These are phyloP conservation scores for Adiantum capillusveneris DNA, from an alignment of 75 land plant genomes.

Conservation along the genomic window DNA sequence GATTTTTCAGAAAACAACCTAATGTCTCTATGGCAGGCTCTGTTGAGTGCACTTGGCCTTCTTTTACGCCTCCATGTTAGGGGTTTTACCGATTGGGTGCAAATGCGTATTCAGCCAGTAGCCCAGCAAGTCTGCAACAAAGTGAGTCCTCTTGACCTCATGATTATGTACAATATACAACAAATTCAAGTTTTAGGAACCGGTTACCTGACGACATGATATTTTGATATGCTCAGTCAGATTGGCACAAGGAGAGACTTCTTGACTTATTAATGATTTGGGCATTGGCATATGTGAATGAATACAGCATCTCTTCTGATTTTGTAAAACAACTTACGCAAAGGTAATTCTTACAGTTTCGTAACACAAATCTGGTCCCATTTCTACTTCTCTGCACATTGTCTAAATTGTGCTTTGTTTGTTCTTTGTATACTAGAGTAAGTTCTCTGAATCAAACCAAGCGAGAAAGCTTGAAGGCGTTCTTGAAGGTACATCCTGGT, in stretches of 20 bases:
- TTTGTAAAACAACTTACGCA: constrained; percentile 19
- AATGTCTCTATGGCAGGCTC: constrained; percentile 41
- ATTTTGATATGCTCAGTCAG: constrained; percentile 28
- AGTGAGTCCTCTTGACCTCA: background rate
- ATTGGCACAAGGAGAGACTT: constrained; percentile 74
- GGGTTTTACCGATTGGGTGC: constrained; percentile 29
- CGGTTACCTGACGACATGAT: no score
- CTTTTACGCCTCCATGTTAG: constrained; percentile 51
- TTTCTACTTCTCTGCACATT: no score
- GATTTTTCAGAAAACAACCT: no score
- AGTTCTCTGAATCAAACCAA: background rate
- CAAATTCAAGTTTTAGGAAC: no score
- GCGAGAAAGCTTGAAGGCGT: background rate
- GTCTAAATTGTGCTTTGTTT: no score
- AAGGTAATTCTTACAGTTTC: no score
- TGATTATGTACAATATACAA: background rate
- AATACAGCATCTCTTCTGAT: constrained; percentile 34
- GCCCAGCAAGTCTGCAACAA: background rate
- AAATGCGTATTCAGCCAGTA: background rate
- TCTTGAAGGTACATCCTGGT: constrained; percentile 1
- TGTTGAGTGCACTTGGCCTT: constrained; percentile 78
- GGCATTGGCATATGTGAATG: constrained; percentile 47
- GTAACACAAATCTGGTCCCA: no score
- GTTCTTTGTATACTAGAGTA: no score
- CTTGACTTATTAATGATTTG: constrained; percentile 70